These are phyloP conservation scores for Climacium dendroides DNA, from an alignment of 225 moss, liverwort and hornwort species.

Conservation along the genomic window DNA sequence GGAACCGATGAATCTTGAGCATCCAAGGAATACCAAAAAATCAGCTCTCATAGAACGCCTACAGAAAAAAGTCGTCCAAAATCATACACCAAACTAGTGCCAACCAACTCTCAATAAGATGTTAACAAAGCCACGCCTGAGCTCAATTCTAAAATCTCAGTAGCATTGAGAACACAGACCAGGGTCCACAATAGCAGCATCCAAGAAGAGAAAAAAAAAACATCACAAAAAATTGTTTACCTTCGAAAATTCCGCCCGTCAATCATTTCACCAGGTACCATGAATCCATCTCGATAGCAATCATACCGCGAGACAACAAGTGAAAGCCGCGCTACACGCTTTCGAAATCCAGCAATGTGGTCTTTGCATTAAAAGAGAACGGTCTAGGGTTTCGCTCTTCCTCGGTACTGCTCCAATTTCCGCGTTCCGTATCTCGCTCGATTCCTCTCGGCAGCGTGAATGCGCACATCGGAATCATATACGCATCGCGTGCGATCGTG, in stretches of 20 bases:
- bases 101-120: neutral
- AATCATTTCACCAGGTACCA: neutral
- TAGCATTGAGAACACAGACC: neutral
- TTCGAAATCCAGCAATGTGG: neutral
- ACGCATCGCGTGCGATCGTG: neutral
- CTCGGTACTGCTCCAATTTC: conserved; percentile 5
- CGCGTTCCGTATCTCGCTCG: neutral
- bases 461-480: neutral
- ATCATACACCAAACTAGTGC: neutral
- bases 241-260: neutral
- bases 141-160: neutral
- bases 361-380: neutral
- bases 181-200: neutral
- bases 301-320: neutral
- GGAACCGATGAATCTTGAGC: neutral
- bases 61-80: neutral
- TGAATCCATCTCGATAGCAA: neutral
- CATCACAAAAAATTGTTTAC: neutral
- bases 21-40: neutral
- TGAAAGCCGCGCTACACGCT: neutral
- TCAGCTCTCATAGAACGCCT: neutral
- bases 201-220: neutral
- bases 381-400: conserved; percentile 33
- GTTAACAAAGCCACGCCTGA: neutral
- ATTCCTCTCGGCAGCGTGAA: neutral